Evolutionary conservation across 495 filamentous ascomycete genomes (phyloP).

Genomic region (Lophium mytilinum): DNA sequence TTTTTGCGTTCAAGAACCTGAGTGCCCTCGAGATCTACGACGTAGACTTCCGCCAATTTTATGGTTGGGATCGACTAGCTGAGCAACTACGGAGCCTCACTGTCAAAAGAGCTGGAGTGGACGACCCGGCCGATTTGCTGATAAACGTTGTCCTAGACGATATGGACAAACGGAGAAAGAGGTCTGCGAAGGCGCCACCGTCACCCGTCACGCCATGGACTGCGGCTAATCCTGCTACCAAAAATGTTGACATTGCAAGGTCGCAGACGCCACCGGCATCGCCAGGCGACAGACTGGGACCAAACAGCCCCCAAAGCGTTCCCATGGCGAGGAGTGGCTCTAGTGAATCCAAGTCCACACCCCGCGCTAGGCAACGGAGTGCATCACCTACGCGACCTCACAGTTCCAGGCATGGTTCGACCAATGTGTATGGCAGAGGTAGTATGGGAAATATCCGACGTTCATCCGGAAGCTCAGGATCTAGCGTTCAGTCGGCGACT

Average conservation of each 20-base stretch:
- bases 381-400: conserved; percentile 69
- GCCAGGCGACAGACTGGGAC: conserved; percentile 41
- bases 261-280: conserved; percentile 57
- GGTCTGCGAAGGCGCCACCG: conserved; percentile 74
- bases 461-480: conserved; percentile 89
- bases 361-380: conserved; percentile 55
- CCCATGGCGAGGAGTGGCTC: conserved; percentile 48
- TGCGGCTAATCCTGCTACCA: conserved; percentile 51
- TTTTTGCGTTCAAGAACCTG: conserved; percentile 92
- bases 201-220: conserved; percentile 66
- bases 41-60: conserved; percentile 93
- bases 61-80: conserved; percentile 87
- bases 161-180: conserved; percentile 79
- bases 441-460: conserved; percentile 64
- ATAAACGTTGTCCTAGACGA: conserved; percentile 92
- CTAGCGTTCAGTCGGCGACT: conserved; percentile 63
- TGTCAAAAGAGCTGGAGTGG: conserved; percentile 78
- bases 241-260: conserved; percentile 48
- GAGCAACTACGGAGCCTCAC: conserved; percentile 85
- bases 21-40: conserved; percentile 88
- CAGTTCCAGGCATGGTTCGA: conserved; percentile 61
- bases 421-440: conserved; percentile 45
- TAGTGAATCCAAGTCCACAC: conserved; percentile 36
- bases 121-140: conserved; percentile 83
- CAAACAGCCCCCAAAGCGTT: conserved; percentile 29